phyloP scores from a whole-genome alignment of 441 rosid genomes.

The Aleurites moluccanus region DNA sequence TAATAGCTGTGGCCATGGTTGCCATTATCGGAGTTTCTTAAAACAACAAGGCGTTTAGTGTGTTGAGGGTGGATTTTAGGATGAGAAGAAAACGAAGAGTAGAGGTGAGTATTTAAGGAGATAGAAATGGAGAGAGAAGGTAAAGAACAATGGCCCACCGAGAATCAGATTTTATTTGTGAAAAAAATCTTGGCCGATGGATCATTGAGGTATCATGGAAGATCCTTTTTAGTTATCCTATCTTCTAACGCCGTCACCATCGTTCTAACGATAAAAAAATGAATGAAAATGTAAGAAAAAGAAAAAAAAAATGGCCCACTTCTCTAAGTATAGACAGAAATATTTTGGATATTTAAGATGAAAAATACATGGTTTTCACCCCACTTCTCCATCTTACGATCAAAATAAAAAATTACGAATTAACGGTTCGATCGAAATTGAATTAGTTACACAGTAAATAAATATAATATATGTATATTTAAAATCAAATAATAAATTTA shows the following conservation, averaged over 20 bases:
- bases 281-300: too few relatives aligned
- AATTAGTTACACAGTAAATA: too few relatives aligned
- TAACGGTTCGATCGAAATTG: too few relatives aligned
- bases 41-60: not conserved
- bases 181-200: not conserved
- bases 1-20: conserved; percentile 14
- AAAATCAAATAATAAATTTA: too few relatives aligned
- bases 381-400: too few relatives aligned
- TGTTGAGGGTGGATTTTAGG: not conserved
- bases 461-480: too few relatives aligned
- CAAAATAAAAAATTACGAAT: too few relatives aligned
- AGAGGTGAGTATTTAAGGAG: not conserved
- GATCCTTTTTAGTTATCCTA: not conserved
- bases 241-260: not conserved
- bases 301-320: too few relatives aligned
- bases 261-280: too few relatives aligned
- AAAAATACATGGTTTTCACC: too few relatives aligned
- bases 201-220: not conserved
- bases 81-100: not conserved
- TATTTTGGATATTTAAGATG: too few relatives aligned
- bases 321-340: too few relatives aligned
- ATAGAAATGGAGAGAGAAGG: not conserved
- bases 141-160: not conserved
- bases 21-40: not conserved
- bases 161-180: not conserved